Evolutionary conservation across 1,284 basidiomycete genomes (phyloP), one percentile per base, ranked within the genome.

Genomic region (Sporisorium iseilematis-ciliati): DNA sequence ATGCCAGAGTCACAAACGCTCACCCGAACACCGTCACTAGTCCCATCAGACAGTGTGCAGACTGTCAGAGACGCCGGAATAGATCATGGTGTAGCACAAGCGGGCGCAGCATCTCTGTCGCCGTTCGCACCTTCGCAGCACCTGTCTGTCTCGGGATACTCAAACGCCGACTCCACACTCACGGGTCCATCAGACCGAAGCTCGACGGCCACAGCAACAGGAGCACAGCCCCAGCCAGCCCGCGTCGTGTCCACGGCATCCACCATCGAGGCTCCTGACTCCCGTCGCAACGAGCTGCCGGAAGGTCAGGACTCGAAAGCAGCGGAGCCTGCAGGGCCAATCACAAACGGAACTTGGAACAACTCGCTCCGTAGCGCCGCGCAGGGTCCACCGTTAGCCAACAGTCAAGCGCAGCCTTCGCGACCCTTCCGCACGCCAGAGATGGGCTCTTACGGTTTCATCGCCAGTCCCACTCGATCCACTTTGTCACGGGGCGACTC

Each of bases 241-340:
- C 68, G 68, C 43, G 29, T 65, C 11, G 57, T 70, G 3, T 65
- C 62, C 14, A 61, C 68, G 12, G 68, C 68, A 23, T 70, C 68
- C 41, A 70, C 68, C 31, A 54, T 70, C 49, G 62, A 60, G 16
- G 57, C 40, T n/a, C 58, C 40, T 8, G 10, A 31, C 33, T 29
- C 20, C 7, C 18, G 12, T 40, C 48, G n/a, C 18, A 26, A 49
- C 7, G 46, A 57, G n/a, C 23, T 46, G 20, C 18, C 52, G 5
- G 49, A 35, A 1, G 25, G 5, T 11, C 21, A 41, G 12, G 49
- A 31, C 2, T 20, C 16, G 8, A 4, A 14, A 2, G 46, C 21
- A 7, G n/a, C 20, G 20, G 51, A 23, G 2, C 2, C 33, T 8
- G 26, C 4, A 23, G 41, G 26, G 23, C 18, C 14, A 6, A 16